Evolutionary conservation across 2,329 filamentous ascomycete genomes (phyloP), one percentile per base, ranked within the genome.

Genomic region (Colletotrichum kahawae): DNA sequence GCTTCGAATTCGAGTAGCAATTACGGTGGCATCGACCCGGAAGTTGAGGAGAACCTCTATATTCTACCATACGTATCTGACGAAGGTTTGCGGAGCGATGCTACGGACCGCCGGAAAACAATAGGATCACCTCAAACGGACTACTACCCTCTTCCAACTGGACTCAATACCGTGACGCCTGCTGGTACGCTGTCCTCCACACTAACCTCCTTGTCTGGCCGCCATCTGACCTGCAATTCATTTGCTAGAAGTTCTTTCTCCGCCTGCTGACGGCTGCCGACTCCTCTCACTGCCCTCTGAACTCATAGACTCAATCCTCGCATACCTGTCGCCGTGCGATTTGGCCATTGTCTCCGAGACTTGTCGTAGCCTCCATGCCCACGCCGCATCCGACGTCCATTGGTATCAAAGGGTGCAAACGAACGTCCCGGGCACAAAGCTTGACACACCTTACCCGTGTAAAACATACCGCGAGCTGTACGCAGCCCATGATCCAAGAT

Each of bases 351-450:
- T 93, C 14, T 90, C 92, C 3, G 84, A 85, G 12, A 93, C 92
- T 29, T 96, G 93, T 82, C 92, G 86, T 29, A 81, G 83, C 5
- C 85, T 98, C 4, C 87, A 89, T 65, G 83, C 83, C 12, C 91
- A 93, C 78, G 90, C 92, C 33, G 85, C 86, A 7, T 89, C 92
- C 73, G 95, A 98, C 77, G 84, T 90, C 8, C 87, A 95, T 51
- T 98, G 95, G 95, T 90, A 92, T 57, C 84, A 86, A 1, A 87
- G 94, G 21, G 90, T 98, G 14, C 92, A 95, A 79, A 83, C 88
- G 7, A 92, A 95, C 77, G 85, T 97, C 0, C 93, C 93, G 0
- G 84, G 90, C 38, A 80, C 87, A 69, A 77, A 79, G 14, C 84
- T 95, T 33, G 83, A 84, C 1, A 87, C 88, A 1, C 87, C 92